Conservation (phyloP, 1,284 basidiomycete species). For the Trichosporon asahii region DNA sequence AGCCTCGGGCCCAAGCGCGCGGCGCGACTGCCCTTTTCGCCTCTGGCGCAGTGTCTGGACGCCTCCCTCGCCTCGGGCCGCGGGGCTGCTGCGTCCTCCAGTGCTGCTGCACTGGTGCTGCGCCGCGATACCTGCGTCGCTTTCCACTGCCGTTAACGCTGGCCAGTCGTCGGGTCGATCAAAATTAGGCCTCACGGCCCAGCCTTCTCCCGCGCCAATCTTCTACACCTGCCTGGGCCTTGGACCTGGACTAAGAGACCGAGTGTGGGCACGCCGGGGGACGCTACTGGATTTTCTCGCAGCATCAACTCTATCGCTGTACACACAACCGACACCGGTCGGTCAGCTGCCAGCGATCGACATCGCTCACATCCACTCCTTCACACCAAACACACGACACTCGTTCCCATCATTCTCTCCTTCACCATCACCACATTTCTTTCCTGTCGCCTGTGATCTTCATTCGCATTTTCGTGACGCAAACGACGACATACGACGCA, state of each 20-base stretch:
- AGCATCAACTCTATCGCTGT: neutral
- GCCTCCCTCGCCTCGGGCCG: too few relatives aligned
- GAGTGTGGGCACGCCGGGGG: neutral
- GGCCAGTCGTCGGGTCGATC: neutral
- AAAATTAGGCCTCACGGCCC: neutral
- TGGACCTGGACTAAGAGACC: neutral
- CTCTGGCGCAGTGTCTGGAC: too few relatives aligned
- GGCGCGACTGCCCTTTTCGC: neutral
- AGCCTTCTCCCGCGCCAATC: slow-evolving; percentile 1
- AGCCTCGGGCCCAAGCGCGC: too few relatives aligned
- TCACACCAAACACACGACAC: neutral
- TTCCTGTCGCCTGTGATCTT: neutral
- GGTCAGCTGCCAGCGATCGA: neutral
- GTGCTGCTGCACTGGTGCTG: too few relatives aligned
- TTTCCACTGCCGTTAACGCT: neutral
- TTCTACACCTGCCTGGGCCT: neutral
- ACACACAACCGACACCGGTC: neutral
- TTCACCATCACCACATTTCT: neutral
- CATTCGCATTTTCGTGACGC: neutral
- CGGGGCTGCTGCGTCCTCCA: neutral
- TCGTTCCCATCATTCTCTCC: neutral
- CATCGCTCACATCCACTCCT: neutral
- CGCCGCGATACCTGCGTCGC: neutral
- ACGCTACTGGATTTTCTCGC: neutral
- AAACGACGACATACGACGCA: neutral